Percentiles rank a stretch among this genome's conserved stretches.
phyloP scores from a whole-genome alignment of 305 asterid genomes.

The Fraxinus velutina region DNA sequence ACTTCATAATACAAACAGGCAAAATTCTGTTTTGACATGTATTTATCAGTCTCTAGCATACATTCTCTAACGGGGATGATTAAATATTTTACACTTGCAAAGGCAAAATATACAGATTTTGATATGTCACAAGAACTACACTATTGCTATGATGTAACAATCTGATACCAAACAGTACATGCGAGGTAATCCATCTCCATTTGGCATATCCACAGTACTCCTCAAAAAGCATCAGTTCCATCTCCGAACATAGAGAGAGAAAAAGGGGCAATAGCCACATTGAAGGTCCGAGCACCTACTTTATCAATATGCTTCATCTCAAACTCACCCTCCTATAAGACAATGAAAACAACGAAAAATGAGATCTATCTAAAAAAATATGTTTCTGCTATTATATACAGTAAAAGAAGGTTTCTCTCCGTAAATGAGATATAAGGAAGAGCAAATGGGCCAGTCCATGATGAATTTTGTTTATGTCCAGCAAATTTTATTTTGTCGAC shows the following conservation, averaged over 20 bases:
- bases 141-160: conserved; percentile 5
- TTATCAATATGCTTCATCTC: conserved; percentile 77
- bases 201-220: not conserved
- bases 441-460: not conserved
- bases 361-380: not conserved
- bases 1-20: not conserved
- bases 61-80: not conserved
- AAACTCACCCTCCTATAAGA: conserved; percentile 68
- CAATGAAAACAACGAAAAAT: conserved; percentile 3
- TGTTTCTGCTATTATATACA: not conserved
- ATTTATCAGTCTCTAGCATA: conserved; percentile 14
- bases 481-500: not conserved
- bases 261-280: conserved; percentile 70
- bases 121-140: not conserved
- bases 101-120: conserved; percentile 7
- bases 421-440: not conserved
- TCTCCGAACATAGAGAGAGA: conserved; percentile 64
- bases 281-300: conserved; percentile 56
- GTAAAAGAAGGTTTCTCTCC: not conserved
- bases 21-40: not conserved
- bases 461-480: not conserved
- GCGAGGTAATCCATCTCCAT: not conserved
- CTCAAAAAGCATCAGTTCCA: conserved; percentile 37
- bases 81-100: conserved; percentile 8
- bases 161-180: conserved; percentile 8